A percentile compares a stretch with the other conserved stretches of the same genome.
Conservation (phyloP, 192 early-diverging fungal species). For the Backusella tarrabulga region DNA sequence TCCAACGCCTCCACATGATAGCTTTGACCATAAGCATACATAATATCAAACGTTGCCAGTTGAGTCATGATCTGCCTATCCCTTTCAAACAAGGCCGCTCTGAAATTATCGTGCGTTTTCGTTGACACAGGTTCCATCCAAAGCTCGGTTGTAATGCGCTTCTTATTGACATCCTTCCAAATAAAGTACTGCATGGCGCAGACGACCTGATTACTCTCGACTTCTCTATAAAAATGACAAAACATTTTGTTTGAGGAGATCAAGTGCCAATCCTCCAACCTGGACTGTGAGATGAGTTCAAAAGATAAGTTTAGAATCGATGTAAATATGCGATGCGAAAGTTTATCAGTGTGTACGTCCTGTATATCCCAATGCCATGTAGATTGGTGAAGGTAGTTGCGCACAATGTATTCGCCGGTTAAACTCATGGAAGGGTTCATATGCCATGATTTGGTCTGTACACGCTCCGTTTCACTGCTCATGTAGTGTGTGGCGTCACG, state of each 20-base stretch:
- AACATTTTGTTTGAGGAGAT: slow-evolving; percentile 35
- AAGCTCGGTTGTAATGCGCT: slow-evolving; percentile 48
- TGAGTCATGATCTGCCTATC: slow-evolving; percentile 47
- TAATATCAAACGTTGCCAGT: slow-evolving; percentile 55
- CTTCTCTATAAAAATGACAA: slow-evolving; percentile 49
- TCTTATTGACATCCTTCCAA: slow-evolving; percentile 39
- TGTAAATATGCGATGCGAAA: slow-evolving; percentile 25
- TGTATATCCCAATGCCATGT: slow-evolving; percentile 52
- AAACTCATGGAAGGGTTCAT: slow-evolving; percentile 23
- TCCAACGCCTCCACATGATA: neutral
- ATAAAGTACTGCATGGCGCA: slow-evolving; percentile 51
- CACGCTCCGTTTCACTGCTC: neutral
- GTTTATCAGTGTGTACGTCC: slow-evolving; percentile 32
- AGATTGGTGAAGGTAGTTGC: slow-evolving; percentile 49
- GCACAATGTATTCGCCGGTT: slow-evolving; percentile 41
- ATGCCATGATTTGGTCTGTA: slow-evolving; percentile 26
- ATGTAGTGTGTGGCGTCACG: slow-evolving; percentile 38
- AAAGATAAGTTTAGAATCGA: slow-evolving; percentile 48
- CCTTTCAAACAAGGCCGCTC: neutral
- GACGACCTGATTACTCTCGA: slow-evolving; percentile 18
- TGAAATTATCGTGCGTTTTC: neutral
- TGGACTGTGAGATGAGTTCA: slow-evolving; percentile 46
- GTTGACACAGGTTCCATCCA: slow-evolving; percentile 51
- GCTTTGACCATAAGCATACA: slow-evolving; percentile 42
- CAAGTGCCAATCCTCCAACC: slow-evolving; percentile 41